Evolutionary conservation across 805 yeast species (phyloP).

Genomic region (Starmerella vaccinii): DNA sequence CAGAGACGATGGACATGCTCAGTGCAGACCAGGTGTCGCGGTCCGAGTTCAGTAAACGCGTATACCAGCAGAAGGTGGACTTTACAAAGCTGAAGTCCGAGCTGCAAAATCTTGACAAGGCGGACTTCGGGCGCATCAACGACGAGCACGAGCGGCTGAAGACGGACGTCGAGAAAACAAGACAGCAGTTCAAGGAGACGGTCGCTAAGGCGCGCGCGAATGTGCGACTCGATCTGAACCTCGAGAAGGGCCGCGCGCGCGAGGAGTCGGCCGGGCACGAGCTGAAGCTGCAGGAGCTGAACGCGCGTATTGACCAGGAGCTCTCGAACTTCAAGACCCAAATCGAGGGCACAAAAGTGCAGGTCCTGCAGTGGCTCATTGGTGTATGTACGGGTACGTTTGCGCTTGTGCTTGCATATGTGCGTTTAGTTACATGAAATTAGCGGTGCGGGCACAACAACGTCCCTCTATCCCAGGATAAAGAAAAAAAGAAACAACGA

Average conservation of each 20-base stretch:
- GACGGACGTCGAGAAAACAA: slow-evolving; percentile 74
- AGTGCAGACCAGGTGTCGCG: slow-evolving; percentile 73
- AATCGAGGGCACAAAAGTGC: slow-evolving; percentile 89
- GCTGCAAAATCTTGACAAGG: slow-evolving; percentile 72
- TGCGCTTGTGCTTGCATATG: slow-evolving; percentile 85
- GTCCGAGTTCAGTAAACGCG: slow-evolving; percentile 69
- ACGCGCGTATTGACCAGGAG: slow-evolving; percentile 90
- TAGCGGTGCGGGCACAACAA: neutral
- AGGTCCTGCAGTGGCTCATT: slow-evolving; percentile 95
- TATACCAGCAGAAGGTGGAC: slow-evolving; percentile 93
- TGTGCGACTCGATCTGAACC: slow-evolving; percentile 77
- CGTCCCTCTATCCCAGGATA: neutral
- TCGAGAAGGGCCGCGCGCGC: slow-evolving; percentile 90
- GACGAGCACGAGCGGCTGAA: slow-evolving; percentile 80
- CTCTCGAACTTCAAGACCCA: slow-evolving; percentile 90
- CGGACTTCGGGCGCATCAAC: slow-evolving; percentile 70
- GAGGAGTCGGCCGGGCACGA: slow-evolving; percentile 92
- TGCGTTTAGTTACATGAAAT: slow-evolving; percentile 56
- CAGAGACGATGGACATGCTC: slow-evolving; percentile 67
- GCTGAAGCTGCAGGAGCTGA: slow-evolving; percentile 86
- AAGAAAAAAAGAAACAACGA: neutral
- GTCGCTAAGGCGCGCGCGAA: slow-evolving; percentile 83
- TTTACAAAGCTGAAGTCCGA: slow-evolving; percentile 92
- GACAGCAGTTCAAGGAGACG: slow-evolving; percentile 79
- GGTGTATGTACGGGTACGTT: slow-evolving; percentile 98